Conservation (phyloP, 1,284 basidiomycete genomes). For the Anthracocystis setariae region DNA sequence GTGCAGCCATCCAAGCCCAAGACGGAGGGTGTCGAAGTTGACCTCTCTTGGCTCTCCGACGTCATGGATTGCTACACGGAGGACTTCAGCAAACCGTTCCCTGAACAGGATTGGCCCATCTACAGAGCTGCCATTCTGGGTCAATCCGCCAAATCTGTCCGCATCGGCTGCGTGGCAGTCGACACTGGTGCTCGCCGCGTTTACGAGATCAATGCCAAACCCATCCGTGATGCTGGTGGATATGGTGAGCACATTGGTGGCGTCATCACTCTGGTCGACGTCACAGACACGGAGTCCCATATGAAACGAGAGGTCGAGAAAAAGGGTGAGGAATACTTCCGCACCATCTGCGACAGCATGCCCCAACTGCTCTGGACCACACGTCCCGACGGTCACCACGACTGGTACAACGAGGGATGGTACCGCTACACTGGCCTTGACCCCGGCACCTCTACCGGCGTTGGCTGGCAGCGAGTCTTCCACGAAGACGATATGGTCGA, state of each 20-base stretch:
- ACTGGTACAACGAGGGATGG: constrained; percentile 62
- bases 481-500: constrained; percentile 67
- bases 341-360: constrained; percentile 59
- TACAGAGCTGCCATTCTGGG: constrained; percentile 57
- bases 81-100: constrained; percentile 54
- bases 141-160: constrained; percentile 42
- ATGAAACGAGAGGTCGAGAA: constrained; percentile 43
- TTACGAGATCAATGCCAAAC: constrained; percentile 54
- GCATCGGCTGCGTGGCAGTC: constrained; percentile 47
- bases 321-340: constrained; percentile 59
- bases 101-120: constrained; percentile 56
- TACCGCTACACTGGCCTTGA: constrained; percentile 66
- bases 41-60: constrained; percentile 57
- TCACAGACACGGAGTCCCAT: constrained; percentile 42
- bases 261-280: constrained; percentile 51
- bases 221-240: constrained; percentile 56
- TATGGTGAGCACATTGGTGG: constrained; percentile 61
- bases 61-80: constrained; percentile 60
- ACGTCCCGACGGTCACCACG: constrained; percentile 61
- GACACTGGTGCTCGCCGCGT: constrained; percentile 45
- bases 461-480: constrained; percentile 67
- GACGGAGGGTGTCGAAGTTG: constrained; percentile 37
- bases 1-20: constrained; percentile 15
- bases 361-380: constrained; percentile 68
- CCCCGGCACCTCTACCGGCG: constrained; percentile 54